phyloP scores from a whole-genome alignment of 2,329 filamentous ascomycete genomes.

The Trichoderma semiorbis region DNA sequence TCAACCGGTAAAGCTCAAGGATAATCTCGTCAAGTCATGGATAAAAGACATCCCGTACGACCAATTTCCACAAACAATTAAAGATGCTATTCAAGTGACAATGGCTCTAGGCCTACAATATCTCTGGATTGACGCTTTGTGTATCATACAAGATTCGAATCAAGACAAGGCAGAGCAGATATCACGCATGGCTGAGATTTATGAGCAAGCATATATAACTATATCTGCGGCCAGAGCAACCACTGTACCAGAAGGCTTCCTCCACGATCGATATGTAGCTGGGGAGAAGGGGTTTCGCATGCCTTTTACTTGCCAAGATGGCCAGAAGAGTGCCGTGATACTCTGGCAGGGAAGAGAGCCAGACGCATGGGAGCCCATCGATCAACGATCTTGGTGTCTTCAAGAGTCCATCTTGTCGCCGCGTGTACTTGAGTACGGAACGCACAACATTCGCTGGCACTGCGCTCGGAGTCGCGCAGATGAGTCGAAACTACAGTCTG shows the following conservation, averaged over 20 bases:
- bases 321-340: neutral
- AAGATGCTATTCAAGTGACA: neutral
- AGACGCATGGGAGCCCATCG: conserved; percentile 4
- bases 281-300: neutral
- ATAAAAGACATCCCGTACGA: neutral
- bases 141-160: conserved; percentile 9
- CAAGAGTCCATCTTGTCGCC: conserved; percentile 7
- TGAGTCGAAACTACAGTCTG: neutral
- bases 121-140: conserved; percentile 2
- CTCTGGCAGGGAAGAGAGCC: neutral
- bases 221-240: neutral
- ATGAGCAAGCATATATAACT: neutral
- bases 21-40: neutral
- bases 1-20: neutral
- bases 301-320: neutral
- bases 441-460: neutral
- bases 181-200: neutral
- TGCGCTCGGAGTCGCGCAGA: neutral
- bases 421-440: neutral
- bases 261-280: neutral
- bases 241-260: neutral
- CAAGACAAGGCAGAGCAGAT: conserved; percentile 6
- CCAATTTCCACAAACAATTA: neutral
- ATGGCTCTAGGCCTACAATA: neutral
- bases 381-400: conserved; percentile 4